Evolutionary conservation across 2,329 filamentous ascomycete species (phyloP), one percentile per base, ranked within the genome.

Genomic region (Ophiostoma piceae): DNA sequence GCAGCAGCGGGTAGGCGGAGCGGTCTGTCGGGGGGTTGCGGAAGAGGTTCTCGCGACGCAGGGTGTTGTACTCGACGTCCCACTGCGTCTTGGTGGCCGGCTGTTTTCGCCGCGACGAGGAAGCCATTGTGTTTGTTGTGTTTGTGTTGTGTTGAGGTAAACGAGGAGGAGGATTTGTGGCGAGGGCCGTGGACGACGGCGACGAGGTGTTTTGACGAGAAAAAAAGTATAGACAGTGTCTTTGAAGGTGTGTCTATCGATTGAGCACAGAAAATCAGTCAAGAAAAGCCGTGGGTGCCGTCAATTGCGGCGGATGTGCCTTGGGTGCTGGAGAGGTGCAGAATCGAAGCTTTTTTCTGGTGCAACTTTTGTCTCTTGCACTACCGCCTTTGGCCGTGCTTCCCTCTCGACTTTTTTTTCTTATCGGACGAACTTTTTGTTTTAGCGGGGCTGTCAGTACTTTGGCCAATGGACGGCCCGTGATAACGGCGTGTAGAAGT

Each of bases 41-140:
- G 79, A 99, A 99, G 29, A 99, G 90, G 68, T 91, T 86, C 77
- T 99, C 92, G 76, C 94, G 90, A 71, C 92, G 89, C 71, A 94
- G 81, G 3, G 92, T 96, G 78, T 97, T 87, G 81, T 92, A 98
- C 75, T 93, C 86, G 79, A 92, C 89, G 74, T 92, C 87, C 94
- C 94, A 97, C 78, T 87, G 82, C 69, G 89, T 91, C 72, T 83
- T 82, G 71, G 89, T 91, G 73, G 84, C 69, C 69, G 69, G 26
- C 62, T 71, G 71, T 68, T 69, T 71, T 47, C 71, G 70, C 43
- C 74, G 69, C 67, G 76, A 74, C 9, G 69, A 37, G 32, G 62
- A 26, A 16, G 73, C 69, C 73, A 73, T 73, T 12, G 51, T 57
- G 22, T 57, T 22, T 37, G 19, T 35, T 26, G 39, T 9, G n/a